A percentile compares a stretch with the other conserved stretches of the same genome.
Evolutionary conservation across 2,329 filamentous ascomycete genomes (phyloP).

Genomic region (Fusarium fracticaudum): DNA sequence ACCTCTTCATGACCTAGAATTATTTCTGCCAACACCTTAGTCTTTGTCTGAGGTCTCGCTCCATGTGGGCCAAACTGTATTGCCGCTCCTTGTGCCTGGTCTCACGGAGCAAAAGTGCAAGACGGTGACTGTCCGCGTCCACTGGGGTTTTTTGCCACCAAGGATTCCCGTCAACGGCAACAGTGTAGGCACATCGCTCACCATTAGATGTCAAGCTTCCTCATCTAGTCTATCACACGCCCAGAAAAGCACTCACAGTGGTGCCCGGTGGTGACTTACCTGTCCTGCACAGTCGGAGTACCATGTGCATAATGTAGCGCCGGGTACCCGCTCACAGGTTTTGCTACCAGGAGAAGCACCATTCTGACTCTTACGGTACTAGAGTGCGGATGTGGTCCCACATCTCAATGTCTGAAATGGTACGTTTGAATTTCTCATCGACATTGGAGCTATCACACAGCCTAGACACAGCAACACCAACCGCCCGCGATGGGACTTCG

Average conservation of each 20-base stretch:
- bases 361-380: conserved; percentile 13
- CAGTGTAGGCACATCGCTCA: conserved; percentile 21
- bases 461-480: background rate
- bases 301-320: conserved; percentile 10
- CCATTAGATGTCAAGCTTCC: background rate
- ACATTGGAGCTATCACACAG: background rate
- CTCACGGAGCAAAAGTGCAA: conserved; percentile 1
- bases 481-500: conserved; percentile 11
- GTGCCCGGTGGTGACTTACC: background rate
- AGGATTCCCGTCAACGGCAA: conserved; percentile 19
- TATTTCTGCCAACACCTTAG: background rate
- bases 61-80: background rate
- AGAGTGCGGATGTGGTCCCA: conserved; percentile 13
- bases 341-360: conserved; percentile 18
- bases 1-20: background rate
- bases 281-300: background rate
- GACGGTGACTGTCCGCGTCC: conserved; percentile 2
- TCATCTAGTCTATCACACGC: background rate
- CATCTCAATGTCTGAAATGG: conserved; percentile 16
- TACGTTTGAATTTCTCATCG: conserved; percentile 18
- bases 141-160: conserved; percentile 26
- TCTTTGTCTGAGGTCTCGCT: conserved; percentile 9
- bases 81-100: conserved; percentile 7
- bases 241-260: conserved; percentile 15
- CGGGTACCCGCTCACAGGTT: conserved; percentile 7